Percentiles rank a stretch among this genome's conserved stretches.
Evolutionary conservation across 805 yeast genomes (phyloP).

Genomic region (Metschnikowia hibisci): DNA sequence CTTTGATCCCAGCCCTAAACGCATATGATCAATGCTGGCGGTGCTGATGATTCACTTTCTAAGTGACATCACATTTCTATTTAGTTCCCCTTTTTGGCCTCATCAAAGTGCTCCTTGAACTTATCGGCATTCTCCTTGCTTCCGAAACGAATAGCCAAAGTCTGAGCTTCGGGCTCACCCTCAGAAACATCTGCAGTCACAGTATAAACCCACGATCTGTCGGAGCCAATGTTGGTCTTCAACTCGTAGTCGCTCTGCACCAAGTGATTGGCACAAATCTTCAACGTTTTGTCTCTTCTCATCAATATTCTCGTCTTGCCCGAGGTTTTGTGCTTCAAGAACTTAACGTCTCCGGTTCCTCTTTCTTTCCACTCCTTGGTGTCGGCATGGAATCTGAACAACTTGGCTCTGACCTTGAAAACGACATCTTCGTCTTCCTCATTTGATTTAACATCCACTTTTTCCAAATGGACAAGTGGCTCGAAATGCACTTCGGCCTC

Average conservation of each 20-base stretch:
- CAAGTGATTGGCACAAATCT: conserved; percentile 96
- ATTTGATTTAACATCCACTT: conserved; percentile 93
- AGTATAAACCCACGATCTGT: conserved; percentile 96
- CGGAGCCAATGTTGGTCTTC: conserved; percentile 93
- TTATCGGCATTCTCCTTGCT: conserved; percentile 89
- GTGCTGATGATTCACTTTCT: too few species aligned
- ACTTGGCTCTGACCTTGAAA: conserved; percentile 88
- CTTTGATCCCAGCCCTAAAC: too few species aligned
- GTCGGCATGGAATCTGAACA: conserved; percentile 84
- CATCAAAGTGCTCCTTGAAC: conserved; percentile 88
- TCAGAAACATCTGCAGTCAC: conserved; percentile 94
- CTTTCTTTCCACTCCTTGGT: conserved; percentile 97
- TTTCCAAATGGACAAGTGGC: conserved; percentile 91
- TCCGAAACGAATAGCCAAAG: conserved; percentile 94
- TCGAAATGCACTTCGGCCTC: conserved; percentile 90
- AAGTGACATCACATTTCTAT: background rate
- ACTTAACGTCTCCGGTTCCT: conserved; percentile 97
- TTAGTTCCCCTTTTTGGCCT: conserved; percentile 52
- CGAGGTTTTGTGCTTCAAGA: conserved; percentile 80
- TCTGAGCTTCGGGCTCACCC: conserved; percentile 93
- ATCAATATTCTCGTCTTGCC: conserved; percentile 85
- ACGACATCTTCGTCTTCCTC: conserved; percentile 85
- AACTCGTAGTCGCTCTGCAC: conserved; percentile 76
- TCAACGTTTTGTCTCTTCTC: conserved; percentile 99
- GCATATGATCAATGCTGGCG: too few species aligned